Base-by-base conservation (phyloP, 176 grass and related monocot genomes). In the barley (Hordeum vulgare) region DNA sequence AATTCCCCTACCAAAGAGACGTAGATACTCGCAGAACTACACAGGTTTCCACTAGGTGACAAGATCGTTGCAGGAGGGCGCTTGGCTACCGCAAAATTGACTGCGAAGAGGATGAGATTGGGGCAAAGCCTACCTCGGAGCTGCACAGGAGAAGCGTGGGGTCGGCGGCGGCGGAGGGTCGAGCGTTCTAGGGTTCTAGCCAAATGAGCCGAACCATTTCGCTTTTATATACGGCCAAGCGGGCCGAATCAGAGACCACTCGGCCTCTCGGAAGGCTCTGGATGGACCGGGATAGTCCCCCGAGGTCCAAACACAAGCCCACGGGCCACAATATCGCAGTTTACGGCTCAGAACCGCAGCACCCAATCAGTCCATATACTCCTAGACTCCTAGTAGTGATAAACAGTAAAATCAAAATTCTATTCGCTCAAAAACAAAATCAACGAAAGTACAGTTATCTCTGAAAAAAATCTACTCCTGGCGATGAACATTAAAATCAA, bases 91-190 rank as follows among this genome's bases (percentile, higher is more conserved):
- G 74, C 37, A 56, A 29, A 61, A 21, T 14, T 23, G 14, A 61
- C 1, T 20, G 20, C 29, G 54, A 27, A 36, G 26, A 18, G 35
- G 3, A 12, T 9, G 58, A 23, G 73, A 82, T 37, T 65, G 31
- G 72, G 78, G 1, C 64, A 15, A 14, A 11, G 44, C 64, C 61
- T 79, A 86, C 88, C 84, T 61, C 59, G 47, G 25, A 67, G 57
- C 11, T 28, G 81, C 61, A 42, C 24, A 11, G 44, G 45, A 54
- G 44, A 23, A n/a, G 73, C 1, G 71, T 20, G 18, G 15, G 28
- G 35, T 0, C 56, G 61, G 73, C 84, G 84, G 88, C 11, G 47
- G 59, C 20, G 14, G 24, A 24, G 59, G 41, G 8, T 58, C 51
- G 31, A 40, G 18, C n/a, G 41, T 26, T 0, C 45, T 67, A 69